Percentiles rank a stretch among this genome's conserved stretches.
phyloP scores from a whole-genome alignment of 2,329 filamentous ascomycete species.

The Colletotrichum sansevieriae region DNA sequence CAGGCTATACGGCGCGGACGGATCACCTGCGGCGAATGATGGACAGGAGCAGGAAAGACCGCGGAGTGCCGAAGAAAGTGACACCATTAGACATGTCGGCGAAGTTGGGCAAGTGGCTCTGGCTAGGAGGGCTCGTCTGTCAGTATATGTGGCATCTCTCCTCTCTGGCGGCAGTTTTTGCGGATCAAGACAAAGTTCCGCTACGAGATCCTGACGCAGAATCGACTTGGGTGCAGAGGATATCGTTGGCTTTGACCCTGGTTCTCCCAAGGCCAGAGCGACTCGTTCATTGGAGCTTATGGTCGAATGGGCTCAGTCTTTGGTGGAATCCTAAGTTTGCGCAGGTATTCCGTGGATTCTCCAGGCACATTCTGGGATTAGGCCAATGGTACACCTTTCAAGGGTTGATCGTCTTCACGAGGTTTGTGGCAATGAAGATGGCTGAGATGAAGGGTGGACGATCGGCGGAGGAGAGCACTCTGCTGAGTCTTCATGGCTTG shows the following conservation, averaged over 20 bases:
- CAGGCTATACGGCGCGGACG: conserved; percentile 86
- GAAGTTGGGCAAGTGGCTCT: conserved; percentile 58
- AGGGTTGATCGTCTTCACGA: conserved; percentile 67
- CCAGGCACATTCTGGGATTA: conserved; percentile 70
- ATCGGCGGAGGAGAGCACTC: conserved; percentile 54
- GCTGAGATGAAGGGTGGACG: conserved; percentile 55
- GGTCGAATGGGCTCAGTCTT: conserved; percentile 63
- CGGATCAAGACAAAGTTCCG: conserved; percentile 22
- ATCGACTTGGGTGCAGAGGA: conserved; percentile 8
- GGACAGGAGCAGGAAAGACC: conserved; percentile 69
- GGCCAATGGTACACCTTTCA: conserved; percentile 77
- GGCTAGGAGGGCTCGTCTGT: conserved; percentile 61
- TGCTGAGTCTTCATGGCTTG: conserved; percentile 66
- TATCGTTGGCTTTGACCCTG: conserved; percentile 46
- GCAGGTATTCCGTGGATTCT: conserved; percentile 71
- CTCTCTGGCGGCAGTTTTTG: conserved; percentile 43
- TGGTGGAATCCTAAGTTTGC: conserved; percentile 80
- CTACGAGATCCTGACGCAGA: conserved; percentile 39
- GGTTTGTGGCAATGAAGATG: conserved; percentile 63
- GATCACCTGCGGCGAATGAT: conserved; percentile 83
- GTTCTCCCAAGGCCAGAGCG: conserved; percentile 52
- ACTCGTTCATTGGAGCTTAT: conserved; percentile 62
- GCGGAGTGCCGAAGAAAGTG: conserved; percentile 54
- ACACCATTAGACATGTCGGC: conserved; percentile 60
- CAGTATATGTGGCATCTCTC: conserved; percentile 66